A percentile compares a stretch with the other conserved stretches of the same genome.
phyloP scores from a whole-genome alignment of 1,284 basidiomycete species.

The Marasmius tenuissimus region DNA sequence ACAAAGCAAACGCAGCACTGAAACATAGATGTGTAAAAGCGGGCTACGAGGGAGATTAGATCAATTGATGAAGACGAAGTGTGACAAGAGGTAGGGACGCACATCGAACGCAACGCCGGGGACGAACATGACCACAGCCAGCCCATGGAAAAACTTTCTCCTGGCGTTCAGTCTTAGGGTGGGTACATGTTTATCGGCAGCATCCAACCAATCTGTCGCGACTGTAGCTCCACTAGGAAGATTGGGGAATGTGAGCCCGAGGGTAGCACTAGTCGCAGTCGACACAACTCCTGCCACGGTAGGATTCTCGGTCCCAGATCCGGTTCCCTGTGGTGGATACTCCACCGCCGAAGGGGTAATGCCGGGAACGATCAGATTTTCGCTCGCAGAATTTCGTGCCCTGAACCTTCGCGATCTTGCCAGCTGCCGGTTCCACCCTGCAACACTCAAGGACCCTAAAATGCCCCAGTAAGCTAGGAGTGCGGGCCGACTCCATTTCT shows the following conservation, averaged over 20 bases:
- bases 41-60: slow-evolving; percentile 55
- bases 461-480: slow-evolving; percentile 86
- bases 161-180: slow-evolving; percentile 91
- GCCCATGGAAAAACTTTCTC: slow-evolving; percentile 95
- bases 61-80: slow-evolving; percentile 13
- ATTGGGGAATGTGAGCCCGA: slow-evolving; percentile 51
- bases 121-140: slow-evolving; percentile 95
- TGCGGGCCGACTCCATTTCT: slow-evolving; percentile 80
- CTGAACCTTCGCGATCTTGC: slow-evolving; percentile 72
- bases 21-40: slow-evolving; percentile 96
- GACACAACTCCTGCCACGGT: not conserved
- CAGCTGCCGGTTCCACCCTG: slow-evolving; percentile 90
- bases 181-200: slow-evolving; percentile 86
- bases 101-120: slow-evolving; percentile 93
- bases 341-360: not conserved
- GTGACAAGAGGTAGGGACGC: slow-evolving; percentile 36
- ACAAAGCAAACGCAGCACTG: slow-evolving; percentile 89
- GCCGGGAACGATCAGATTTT: slow-evolving; percentile 31
- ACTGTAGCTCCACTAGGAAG: slow-evolving; percentile 57
- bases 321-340: not conserved
- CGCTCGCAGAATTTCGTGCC: slow-evolving; percentile 39
- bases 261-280: slow-evolving; percentile 9
- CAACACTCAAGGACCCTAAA: slow-evolving; percentile 82
- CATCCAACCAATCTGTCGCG: slow-evolving; percentile 83
- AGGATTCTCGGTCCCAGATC: slow-evolving; percentile 6